Conservation (phyloP, 257 asterid genomes). For the Sherardia arvensis region DNA sequence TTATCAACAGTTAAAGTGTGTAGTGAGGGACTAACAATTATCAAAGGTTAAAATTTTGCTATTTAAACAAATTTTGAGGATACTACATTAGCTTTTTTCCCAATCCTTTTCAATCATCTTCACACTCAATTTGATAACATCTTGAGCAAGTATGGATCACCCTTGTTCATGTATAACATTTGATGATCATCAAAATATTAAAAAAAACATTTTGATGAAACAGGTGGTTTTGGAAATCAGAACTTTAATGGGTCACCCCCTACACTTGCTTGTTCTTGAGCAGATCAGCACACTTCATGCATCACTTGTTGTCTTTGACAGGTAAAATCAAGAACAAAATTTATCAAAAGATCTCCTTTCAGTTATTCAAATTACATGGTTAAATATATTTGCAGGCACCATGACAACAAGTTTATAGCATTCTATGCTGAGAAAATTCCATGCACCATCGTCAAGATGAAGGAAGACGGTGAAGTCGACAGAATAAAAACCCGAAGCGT, state of each 20-base stretch:
- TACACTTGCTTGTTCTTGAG: slow-evolving; percentile 38
- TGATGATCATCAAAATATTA: too few species aligned
- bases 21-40: too few species aligned
- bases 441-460: slow-evolving; percentile 24
- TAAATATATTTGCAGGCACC: slow-evolving; percentile 20
- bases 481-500: slow-evolving; percentile 13
- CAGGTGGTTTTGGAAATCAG: slow-evolving; percentile 56
- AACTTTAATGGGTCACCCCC: slow-evolving; percentile 64
- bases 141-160: too few species aligned
- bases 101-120: too few species aligned
- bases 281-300: slow-evolving; percentile 48
- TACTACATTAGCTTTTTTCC: too few species aligned
- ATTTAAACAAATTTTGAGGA: too few species aligned
- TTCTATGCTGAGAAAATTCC: slow-evolving; percentile 28
- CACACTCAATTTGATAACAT: too few species aligned
- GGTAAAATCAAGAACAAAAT: slow-evolving; percentile 17
- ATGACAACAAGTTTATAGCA: slow-evolving; percentile 28
- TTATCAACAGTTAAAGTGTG: too few species aligned
- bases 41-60: too few species aligned
- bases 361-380: too few species aligned
- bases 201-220: neutral
- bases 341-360: too few species aligned
- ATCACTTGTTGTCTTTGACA: slow-evolving; percentile 56
- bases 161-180: neutral
- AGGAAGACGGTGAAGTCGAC: slow-evolving; percentile 31